Evolutionary conservation across 768 basidiomycete genomes (phyloP).

Genomic region (Scleroderma bovista): DNA sequence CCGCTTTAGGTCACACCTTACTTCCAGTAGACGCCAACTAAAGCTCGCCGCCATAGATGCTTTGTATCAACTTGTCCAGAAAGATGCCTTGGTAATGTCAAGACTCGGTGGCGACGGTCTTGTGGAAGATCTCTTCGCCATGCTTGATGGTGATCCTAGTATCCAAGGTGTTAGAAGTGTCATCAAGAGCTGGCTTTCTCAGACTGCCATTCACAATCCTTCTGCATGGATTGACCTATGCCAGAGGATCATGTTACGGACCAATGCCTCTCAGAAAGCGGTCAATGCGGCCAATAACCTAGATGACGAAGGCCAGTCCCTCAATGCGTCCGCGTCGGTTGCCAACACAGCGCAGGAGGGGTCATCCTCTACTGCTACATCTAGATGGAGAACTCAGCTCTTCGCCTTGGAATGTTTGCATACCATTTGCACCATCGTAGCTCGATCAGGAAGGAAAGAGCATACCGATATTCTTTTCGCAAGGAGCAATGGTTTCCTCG

Average conservation of each 20-base stretch:
- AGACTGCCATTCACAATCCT: conserved; percentile 89
- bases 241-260: conserved; percentile 93
- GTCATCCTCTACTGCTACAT: conserved; percentile 45
- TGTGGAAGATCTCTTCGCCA: conserved; percentile 90
- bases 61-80: conserved; percentile 94
- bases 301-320: conserved; percentile 93
- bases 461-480: conserved; percentile 80
- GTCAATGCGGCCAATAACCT: conserved; percentile 53
- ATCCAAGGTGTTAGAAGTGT: conserved; percentile 92
- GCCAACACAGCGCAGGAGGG: conserved; percentile 26
- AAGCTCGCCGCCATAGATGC: conserved; percentile 95
- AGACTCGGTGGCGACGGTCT: conserved; percentile 90
- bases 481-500: conserved; percentile 48
- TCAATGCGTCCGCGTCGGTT: conserved; percentile 53
- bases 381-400: conserved; percentile 93
- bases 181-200: conserved; percentile 90
- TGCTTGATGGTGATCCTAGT: conserved; percentile 91
- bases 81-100: conserved; percentile 87
- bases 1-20: conserved; percentile 73
- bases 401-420: conserved; percentile 93
- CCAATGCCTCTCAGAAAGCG: conserved; percentile 77
- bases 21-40: conserved; percentile 75
- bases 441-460: conserved; percentile 67
- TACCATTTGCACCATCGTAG: conserved; percentile 75
- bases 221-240: conserved; percentile 98